These are phyloP conservation scores for Acer negundo DNA, from an alignment of 345 rosid genomes.

Conservation along the genomic window DNA sequence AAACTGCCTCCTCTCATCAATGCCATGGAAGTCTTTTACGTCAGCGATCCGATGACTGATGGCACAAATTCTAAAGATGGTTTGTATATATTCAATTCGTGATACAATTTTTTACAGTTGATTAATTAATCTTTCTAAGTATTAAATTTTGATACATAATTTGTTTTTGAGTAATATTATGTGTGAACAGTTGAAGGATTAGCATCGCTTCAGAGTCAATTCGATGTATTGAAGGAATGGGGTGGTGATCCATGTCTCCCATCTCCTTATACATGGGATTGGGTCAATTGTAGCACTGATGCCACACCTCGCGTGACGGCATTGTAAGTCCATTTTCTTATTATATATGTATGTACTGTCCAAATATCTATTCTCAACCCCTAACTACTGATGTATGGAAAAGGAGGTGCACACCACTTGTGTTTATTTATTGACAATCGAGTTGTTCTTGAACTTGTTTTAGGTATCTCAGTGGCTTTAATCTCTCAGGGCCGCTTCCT, in stretches of 20 bases:
- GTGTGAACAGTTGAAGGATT: conserved; percentile 36
- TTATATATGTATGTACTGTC: neutral
- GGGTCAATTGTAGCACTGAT: conserved; percentile 41
- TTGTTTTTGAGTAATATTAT: too few relatives aligned
- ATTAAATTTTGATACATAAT: too few relatives aligned
- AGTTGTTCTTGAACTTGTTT: neutral
- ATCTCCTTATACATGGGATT: conserved; percentile 45
- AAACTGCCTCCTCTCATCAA: conserved; percentile 53
- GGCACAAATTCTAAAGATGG: conserved; percentile 43
- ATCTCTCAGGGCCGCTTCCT: conserved; percentile 40
- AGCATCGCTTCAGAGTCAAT: conserved; percentile 18
- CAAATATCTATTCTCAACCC: too few relatives aligned
- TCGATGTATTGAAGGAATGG: conserved; percentile 30
- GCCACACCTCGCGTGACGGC: conserved; percentile 43
- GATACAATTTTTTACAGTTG: neutral
- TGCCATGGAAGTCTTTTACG: conserved; percentile 42
- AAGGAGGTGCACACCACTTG: too few relatives aligned
- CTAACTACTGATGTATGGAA: too few relatives aligned
- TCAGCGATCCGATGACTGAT: conserved; percentile 27
- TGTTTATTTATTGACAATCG: neutral
- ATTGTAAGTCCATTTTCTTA: conserved; percentile 30
- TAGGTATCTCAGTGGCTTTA: conserved; percentile 41
- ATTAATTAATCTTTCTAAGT: too few relatives aligned
- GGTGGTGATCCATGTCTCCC: conserved; percentile 60
- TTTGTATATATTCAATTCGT: neutral